phyloP scores from a whole-genome alignment of 2,329 filamentous ascomycete genomes.

The Metarhizium album region DNA sequence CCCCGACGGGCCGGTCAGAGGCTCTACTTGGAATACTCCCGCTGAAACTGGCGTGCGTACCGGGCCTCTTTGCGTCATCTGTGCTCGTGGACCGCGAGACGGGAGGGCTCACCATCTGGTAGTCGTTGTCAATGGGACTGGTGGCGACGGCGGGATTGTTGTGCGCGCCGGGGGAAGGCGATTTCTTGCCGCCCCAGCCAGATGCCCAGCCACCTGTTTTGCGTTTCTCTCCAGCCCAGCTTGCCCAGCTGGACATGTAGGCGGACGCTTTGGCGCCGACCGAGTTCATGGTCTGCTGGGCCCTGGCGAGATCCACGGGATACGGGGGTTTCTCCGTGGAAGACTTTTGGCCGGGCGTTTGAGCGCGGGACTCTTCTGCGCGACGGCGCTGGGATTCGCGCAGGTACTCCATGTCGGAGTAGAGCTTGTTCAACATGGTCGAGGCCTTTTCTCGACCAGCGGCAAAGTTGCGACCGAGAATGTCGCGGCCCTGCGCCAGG shows the following conservation, averaged over 20 bases:
- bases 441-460: constrained; percentile 82
- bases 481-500: constrained; percentile 72
- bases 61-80: constrained; percentile 20
- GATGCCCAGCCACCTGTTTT: constrained; percentile 39
- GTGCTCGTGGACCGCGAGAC: constrained; percentile 18
- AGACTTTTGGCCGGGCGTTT: constrained; percentile 2
- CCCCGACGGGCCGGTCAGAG: constrained; percentile 3
- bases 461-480: constrained; percentile 78
- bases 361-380: constrained; percentile 25
- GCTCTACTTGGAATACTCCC: constrained; percentile 8
- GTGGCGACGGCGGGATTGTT: constrained; percentile 19
- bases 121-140: constrained; percentile 27
- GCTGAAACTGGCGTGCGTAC: constrained; percentile 20
- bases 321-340: constrained; percentile 7
- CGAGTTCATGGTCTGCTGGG: constrained; percentile 35
- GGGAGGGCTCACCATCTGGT: constrained; percentile 24
- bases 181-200: constrained; percentile 26
- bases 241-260: constrained; percentile 59
- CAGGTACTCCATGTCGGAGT: constrained; percentile 71
- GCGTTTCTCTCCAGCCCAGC: constrained; percentile 66
- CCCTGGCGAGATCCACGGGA: constrained; percentile 24
- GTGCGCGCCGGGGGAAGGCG: constrained; percentile 14
- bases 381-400: constrained; percentile 34
- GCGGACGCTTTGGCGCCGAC: constrained; percentile 47
- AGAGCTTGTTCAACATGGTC: constrained; percentile 76